Evolutionary conservation across 805 yeast genomes (phyloP).

Genomic region (Nakazawaea populi): DNA sequence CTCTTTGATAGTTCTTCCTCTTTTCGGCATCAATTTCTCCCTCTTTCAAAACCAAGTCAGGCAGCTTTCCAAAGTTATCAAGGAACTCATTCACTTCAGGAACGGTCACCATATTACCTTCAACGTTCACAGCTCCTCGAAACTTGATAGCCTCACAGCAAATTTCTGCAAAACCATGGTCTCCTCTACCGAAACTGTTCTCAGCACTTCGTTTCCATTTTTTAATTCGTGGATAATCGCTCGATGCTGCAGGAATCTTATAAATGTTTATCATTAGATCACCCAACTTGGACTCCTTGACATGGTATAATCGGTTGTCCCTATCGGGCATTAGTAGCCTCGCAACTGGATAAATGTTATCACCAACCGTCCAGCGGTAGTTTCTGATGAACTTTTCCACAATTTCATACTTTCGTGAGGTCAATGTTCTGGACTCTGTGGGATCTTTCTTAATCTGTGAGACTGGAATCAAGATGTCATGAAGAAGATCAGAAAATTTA

Average conservation of each 20-base stretch:
- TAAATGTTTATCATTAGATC: conserved; percentile 42
- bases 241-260: conserved; percentile 53
- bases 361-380: conserved; percentile 53
- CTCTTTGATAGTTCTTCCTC: conserved; percentile 32
- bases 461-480: conserved; percentile 35
- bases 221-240: conserved; percentile 45
- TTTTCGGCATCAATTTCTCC: conserved; percentile 5
- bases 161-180: conserved; percentile 41
- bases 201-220: conserved; percentile 41
- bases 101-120: conserved; percentile 33
- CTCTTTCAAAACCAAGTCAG: conserved; percentile 5
- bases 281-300: conserved; percentile 61
- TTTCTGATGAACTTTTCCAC: conserved; percentile 34
- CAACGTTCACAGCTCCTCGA: conserved; percentile 34
- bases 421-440: conserved; percentile 10
- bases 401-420: conserved; percentile 14
- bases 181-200: conserved; percentile 23
- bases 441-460: conserved; percentile 24
- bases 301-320: conserved; percentile 49
- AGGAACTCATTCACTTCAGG: conserved; percentile 43
- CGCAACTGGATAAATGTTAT: conserved; percentile 62
- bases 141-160: conserved; percentile 43
- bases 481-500: conserved; percentile 32
- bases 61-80: conserved; percentile 33
- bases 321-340: conserved; percentile 56